Base-by-base conservation (phyloP, 306 rosid genomes). In the Fragaria iinumae region DNA sequence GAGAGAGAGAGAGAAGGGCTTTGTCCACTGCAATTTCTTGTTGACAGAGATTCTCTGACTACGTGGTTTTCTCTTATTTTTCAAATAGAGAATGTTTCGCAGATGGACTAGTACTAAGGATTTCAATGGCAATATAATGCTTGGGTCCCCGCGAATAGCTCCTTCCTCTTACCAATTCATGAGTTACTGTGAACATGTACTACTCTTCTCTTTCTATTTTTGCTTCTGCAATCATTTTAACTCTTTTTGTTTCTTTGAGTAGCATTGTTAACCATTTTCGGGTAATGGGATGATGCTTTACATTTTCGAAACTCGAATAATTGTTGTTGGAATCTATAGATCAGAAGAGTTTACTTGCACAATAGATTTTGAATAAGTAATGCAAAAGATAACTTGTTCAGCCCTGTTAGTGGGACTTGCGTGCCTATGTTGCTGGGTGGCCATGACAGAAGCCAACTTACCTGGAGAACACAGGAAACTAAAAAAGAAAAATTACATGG, bases 391-490 rank as follows among this genome's bases (percentile, higher is more conserved):
- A 53, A 5, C 7, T n/a, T 53, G 49, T 20, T 72, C 20, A 53
- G 49, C 38, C 49, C 36, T 72, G 7, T 34, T 72, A 50, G 49
- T 52, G 16, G 76, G 65, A 53, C n/a, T 72, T 53, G 20, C 38
- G 50, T 72, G 66, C 49, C 59, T 34, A 21, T 53, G 65, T 56
- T 49, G 29, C 75, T 50, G 14, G 29, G 63, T 14, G 38, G 76
- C 21, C 18, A 36, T 53, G 38, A 17, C 66, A 7, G n/a, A 34
- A 72, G 49, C 65, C 12, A 9, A 23, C 1, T 9, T 57, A 23
- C 25, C 64, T 25, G 38, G 60, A 55, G 10, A n/a, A 20, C 66
- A 4, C 38, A 25, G 34, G 34, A 59, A 59, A 13, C 38, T 11
- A 1, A 13, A 23, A 59, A 5, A 27, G 17, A 59, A 23, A 25